Evolutionary conservation across 495 filamentous ascomycete genomes (phyloP), one percentile per base, ranked within the genome.

Genomic region (Neurospora tetraspora): DNA sequence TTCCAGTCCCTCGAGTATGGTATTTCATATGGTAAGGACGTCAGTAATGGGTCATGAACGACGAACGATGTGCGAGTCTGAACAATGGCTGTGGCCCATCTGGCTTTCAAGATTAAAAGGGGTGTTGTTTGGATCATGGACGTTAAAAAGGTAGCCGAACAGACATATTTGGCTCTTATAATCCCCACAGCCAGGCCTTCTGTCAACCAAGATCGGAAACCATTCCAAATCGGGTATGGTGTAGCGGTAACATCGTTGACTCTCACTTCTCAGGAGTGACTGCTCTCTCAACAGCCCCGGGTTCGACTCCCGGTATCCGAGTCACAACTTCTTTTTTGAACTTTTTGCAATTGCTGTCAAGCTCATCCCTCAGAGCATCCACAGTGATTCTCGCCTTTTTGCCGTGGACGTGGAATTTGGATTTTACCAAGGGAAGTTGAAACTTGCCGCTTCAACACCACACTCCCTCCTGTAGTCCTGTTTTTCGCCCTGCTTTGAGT

Each of bases 151-250:
- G 9, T 5, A 11, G 9, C 3, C 5, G 11, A 39, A 39, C 11
- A 4, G 12, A 12, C 14, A 42, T 42, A 1, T n/a, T 45, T 45
- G 18, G 42, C 8, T 16, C 5, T 7, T 27, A 14, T 14, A 27
- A 12, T 3, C 0, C 10, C 9, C 0, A 0, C 4, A 11, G 11
- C 4, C 1, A 0, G 20, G 5, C 0, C 2, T 1, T 27, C 5
- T 0, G 0, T 23, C 23, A 59, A 27, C 12, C 5, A 61, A 14
- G 7, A 61, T 61, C 27, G 53, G 53, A 61, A 53, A 31, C 53
- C 53, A 61, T 61, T 61, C 53, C 53, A 16, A 16, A 61, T 61
- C 53, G 53, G 53, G 53, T 61, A 61, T 61, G 53, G 53, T 61
- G 53, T 61, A 61, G 53, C 53, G 53, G 53, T 61, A 61, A 61